Base-by-base conservation (phyloP, 352 stramenopile genomes). In the Globisporangium perplexum region DNA sequence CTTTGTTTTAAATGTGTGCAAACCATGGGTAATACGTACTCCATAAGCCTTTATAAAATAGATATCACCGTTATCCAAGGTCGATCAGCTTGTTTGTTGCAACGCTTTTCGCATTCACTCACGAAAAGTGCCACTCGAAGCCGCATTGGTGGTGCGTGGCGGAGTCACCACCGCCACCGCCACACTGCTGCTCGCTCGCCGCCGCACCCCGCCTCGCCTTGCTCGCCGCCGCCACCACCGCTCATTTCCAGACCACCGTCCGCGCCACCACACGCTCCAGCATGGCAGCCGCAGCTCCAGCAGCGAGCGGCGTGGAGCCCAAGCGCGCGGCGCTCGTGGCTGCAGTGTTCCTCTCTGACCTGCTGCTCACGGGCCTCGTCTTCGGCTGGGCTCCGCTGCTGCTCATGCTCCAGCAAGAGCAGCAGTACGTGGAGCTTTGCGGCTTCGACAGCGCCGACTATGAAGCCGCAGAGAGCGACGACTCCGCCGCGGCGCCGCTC, bases 311-410 rank as follows among this genome's bases (percentile, higher is more conserved):
- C 26, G 26, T 87, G 31, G 60, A 74, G 41, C 67, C 66, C 17
- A 58, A 63, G 49, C 76, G 74, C 47, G 60, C 87, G n/a, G 77
- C 74, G 50, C 70, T 94, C 31, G 82, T 95, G 48, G 24, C 81
- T 26, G 58, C 63, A 11, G 78, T 94, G 22, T 75, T 89, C 50
- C 54, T 83, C 36, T 84, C 80, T n/a, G 82, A 94, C 50, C 55
- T 96, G 50, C 59, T 93, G 49, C 88, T 94, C 65, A 87, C 84
- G n/a, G 84, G 86, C 0, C 60, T 94, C 17, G 76, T 96, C 24
- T 96, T 96, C 55, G 86, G 86, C 42, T 96, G 84, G 83, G 83
- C 83, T 26, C 82, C 86, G 47, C 66, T 96, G 63, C 66, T 96
- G 35, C 72, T 96, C 41, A 69, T 94, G 59, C 72, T 96, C 8